Evolutionary conservation across 441 rosid genomes (phyloP), one percentile per base, ranked within the genome.

Genomic region (Mallotus repandus): DNA sequence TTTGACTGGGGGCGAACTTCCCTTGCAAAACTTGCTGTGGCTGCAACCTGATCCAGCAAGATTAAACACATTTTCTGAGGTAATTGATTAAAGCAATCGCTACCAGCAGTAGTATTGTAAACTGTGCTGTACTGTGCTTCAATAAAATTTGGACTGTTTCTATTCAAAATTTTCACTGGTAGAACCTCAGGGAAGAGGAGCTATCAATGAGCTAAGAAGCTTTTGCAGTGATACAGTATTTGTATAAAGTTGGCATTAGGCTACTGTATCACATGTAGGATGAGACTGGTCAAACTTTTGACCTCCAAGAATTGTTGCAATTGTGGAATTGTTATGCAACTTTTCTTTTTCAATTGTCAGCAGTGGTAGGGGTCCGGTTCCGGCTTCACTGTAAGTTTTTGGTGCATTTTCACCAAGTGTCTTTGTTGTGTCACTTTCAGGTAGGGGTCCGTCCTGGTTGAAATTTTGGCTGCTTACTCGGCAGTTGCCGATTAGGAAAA

Each of bases 191-290:
- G 72, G 68, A 65, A 66, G 49, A 48, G 83, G 68, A 73, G 78
- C 77, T 80, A 76, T 71, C 71, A 61, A 66, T 4, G 4, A 63
- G 63, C 74, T 52, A 25, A 61, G 56, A 56, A 75, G 73, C 77
- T 77, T 79, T 77, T 74, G 73, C 78, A 81, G 81, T 70, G 81
- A 63, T 67, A 63, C 78, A 73, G 70, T 56, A 57, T 54, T 63
- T 66, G 29, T 62, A 63, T 38, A 81, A 70, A 67, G 72, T 71
- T 57, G 72, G 70, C 77, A 49, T 61, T 35, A 70, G 68, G 69
- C 64, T 70, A 60, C 57, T 46, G 72, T 68, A 66, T 77, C 77
- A 68, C 75, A 63, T 43, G 78, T 14, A 18, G 43, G 32, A 29
- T 73, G 41, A 63, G 75, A 61, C 71, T 57, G 50, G 78, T 76